Evolutionary conservation across 2,329 filamentous ascomycete species (phyloP), one percentile per base, ranked within the genome.

Genomic region (Emydomyces testavorans): DNA sequence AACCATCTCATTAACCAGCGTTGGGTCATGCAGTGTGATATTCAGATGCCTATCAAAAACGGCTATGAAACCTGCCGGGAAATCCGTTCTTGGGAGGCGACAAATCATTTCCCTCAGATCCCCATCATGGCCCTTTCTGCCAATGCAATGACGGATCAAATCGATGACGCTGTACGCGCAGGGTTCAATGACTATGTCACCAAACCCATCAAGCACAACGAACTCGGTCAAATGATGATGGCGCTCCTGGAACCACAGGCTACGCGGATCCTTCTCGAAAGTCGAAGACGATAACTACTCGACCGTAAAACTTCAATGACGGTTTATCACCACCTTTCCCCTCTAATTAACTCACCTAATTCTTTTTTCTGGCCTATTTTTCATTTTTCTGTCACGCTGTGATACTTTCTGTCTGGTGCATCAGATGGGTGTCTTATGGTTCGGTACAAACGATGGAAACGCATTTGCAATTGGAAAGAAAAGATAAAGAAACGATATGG

Each of bases 101-200:
- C 62, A 45, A 69, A 71, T 46, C 64, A 69, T 49, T 70, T 69
- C 50, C 66, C 65, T 26, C 66, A 69, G 50, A 66, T 70, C 43
- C 70, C 70, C 8, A 71, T 72, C 52, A 71, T 72, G 69, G 69
- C 69, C 36, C 58, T 72, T 39, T 71, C 69, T 7, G 70, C 70
- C 16, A 72, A 72, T 55, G 69, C 69, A 29, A 72, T 72, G 69
- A 69, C 65, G 16, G 70, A 72, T 53, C 69, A 71, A 50, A 69
- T 71, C 43, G 66, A 70, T 49, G 62, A 70, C 46, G 69, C 69
- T 15, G 66, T 66, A 1, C 63, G 61, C 8, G 68, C 69, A 38
- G 70, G 70, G 20, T 72, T 72, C 57, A 71, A 70, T 46, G 67
- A 71, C 57, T 72, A 72, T 53, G 63, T 71, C 46, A 72, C 70